Evolutionary conservation across 139 green algal genomes (phyloP).

Genomic region (Desmodesmus armatus): DNA sequence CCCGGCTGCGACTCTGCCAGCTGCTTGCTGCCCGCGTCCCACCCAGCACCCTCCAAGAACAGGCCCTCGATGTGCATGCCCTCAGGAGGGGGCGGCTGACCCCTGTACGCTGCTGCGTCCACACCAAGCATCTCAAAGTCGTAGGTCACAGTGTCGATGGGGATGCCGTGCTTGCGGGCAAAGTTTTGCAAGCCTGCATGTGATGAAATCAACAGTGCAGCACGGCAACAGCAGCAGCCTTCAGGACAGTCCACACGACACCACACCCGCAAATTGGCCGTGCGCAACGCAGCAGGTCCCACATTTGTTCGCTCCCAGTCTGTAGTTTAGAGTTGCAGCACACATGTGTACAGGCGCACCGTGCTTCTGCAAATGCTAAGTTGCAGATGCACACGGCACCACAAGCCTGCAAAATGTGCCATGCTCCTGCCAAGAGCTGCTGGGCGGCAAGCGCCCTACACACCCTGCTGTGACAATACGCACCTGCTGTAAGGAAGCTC

Average conservation of each 20-base stretch:
- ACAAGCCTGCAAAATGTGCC: neutral
- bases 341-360: no score
- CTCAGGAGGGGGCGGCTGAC: slow-evolving; percentile 56
- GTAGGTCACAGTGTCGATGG: slow-evolving; percentile 83
- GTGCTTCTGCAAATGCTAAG: no score
- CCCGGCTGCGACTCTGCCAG: slow-evolving; percentile 74
- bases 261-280: no score
- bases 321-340: no score
- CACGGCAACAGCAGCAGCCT: no score
- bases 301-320: no score
- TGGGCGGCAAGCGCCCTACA: no score
- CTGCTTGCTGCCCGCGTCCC: slow-evolving; percentile 59
- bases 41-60: slow-evolving; percentile 80
- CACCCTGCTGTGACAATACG: no score
- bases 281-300: no score
- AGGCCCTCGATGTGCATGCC: slow-evolving; percentile 78
- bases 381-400: neutral
- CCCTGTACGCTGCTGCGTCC: slow-evolving; percentile 57
- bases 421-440: neutral
- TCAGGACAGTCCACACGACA: no score
- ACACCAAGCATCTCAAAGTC: slow-evolving; percentile 80
- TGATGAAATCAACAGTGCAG: neutral
- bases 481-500: slow-evolving; percentile 78
- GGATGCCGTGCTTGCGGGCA: slow-evolving; percentile 64
- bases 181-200: slow-evolving; percentile 81